Base-by-base conservation (phyloP, 257 asterid genomes). In the Rehmannia glutinosa region DNA sequence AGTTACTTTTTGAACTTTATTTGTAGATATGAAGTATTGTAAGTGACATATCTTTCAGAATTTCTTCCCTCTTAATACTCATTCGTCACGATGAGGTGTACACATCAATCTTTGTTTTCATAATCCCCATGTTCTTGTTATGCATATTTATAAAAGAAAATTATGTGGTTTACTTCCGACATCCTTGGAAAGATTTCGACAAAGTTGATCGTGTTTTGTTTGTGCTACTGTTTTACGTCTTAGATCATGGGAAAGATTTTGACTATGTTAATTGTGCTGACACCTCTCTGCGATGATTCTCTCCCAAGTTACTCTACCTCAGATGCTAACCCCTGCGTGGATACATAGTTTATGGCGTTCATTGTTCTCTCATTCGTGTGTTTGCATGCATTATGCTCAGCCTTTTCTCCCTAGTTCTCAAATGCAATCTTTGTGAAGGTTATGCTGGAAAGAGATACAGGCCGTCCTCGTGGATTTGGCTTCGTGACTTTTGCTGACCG, bases 381-480 rank as follows among this genome's bases (percentile, higher is more conserved):
- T 16, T 4, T 35, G 41, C 1, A 1, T 23, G 17, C 16, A 38
- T 47, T 57, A 7, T 46, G 19, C 47, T 32, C 1, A 8, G 12
- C 56, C 12, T 49, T 53, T 28, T 47, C 11, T 36, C 59, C 24
- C 33, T 54, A 19, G 19, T 30, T 10, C 75, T 74, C 3, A 61
- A 43, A 28, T 24, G 13, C 38, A 35, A 24, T 28, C 45, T 62
- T 77, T 17, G 1, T 71, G 73, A 65, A 91, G 99, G 75, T 94
- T 54, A 86, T 94, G 97, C 79, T 87, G 73, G 99, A 94, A 77
- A 86, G 97, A 79, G 97, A 88, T 25, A 88, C 99, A 21, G 97
- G 97, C 16, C 97, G 97, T 54, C 99, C 99, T 52, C 97, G 99
- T 45, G 99, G 97, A 70, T 94, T 94, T 78, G 99, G 99, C 38